Evolutionary conservation across 441 rosid genomes (phyloP).

Genomic region (Populus hybrid): DNA sequence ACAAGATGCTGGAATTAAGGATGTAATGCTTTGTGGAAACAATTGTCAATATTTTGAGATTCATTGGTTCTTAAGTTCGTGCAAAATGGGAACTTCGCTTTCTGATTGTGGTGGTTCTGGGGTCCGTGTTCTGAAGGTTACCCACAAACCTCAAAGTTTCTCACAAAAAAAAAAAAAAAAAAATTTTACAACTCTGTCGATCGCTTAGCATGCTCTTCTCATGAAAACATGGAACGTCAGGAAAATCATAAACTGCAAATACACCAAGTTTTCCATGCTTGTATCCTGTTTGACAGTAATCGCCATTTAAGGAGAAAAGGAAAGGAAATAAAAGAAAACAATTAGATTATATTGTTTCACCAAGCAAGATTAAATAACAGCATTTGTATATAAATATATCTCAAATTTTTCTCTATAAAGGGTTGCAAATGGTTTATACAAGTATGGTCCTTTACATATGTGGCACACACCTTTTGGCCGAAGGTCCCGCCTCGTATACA

Average conservation of each 20-base stretch:
- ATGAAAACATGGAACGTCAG: slow-evolving; percentile 57
- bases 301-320: slow-evolving; percentile 31
- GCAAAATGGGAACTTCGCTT: neutral
- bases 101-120: slow-evolving; percentile 6
- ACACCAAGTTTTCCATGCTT: slow-evolving; percentile 54
- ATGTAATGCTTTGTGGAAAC: neutral
- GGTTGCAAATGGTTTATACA: slow-evolving; percentile 7
- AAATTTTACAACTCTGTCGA: slow-evolving; percentile 26
- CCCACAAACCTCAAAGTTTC: slow-evolving; percentile 14
- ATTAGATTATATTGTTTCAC: neutral
- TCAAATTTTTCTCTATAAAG: neutral
- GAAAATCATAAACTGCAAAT: slow-evolving; percentile 63
- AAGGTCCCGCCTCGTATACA: neutral
- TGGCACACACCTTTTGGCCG: neutral
- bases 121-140: neutral
- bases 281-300: slow-evolving; percentile 56
- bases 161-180: slow-evolving; percentile 34
- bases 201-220: slow-evolving; percentile 55
- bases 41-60: slow-evolving; percentile 13
- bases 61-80: neutral
- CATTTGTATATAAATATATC: too few species aligned
- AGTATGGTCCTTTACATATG: neutral
- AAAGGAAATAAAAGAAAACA: neutral
- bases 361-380: neutral
- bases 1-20: neutral